Evolutionary conservation across 2,329 filamentous ascomycete genomes (phyloP), one percentile per base, ranked within the genome.

Genomic region (Trichothecium roseum): DNA sequence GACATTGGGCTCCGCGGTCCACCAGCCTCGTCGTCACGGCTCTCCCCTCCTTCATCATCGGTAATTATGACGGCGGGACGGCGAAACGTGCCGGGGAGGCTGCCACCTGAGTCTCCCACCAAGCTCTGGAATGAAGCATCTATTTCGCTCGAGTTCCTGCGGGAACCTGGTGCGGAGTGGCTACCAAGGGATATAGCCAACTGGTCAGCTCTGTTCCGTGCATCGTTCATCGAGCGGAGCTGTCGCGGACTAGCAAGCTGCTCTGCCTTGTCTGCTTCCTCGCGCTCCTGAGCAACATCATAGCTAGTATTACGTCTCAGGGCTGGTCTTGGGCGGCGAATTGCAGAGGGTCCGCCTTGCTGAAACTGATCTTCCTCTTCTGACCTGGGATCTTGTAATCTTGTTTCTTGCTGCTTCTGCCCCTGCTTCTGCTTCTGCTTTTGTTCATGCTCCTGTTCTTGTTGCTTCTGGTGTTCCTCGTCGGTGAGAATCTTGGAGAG

Each of bases 241-340:
- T 60, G 55, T 5, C 59, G 54, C 42, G 60, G 47, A 3, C 51
- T 54, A n/a, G 55, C 51, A 34, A 42, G 47, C 27, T 53, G 48
- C 46, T 63, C 60, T 8, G 60, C 60, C 28, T 49, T 47, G 38
- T 63, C 60, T 18, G 60, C 60, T 42, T 50, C 53, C 40, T 63
- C 52, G 8, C 56, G 49, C 46, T 63, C 60, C 42, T 55, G 50
- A 2, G 59, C 59, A 10, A 47, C 59, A 37, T 63, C 56, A 37
- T 63, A 63, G 42, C 60, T 63, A 29, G 60, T 63, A 42, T 62
- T 63, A 28, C 60, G 57, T 42, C 59, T 52, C n/a, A 63, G 45
- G 9, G 55, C 60, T 17, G 60, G 60, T 29, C 58, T 53, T 40
- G 42, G 16, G 41, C 44, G 12, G 35, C 33, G 28, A 34, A 10